Evolutionary conservation across 305 asterid genomes (phyloP), one percentile per base, ranked within the genome.

Genomic region (Caryopteris hybrid): DNA sequence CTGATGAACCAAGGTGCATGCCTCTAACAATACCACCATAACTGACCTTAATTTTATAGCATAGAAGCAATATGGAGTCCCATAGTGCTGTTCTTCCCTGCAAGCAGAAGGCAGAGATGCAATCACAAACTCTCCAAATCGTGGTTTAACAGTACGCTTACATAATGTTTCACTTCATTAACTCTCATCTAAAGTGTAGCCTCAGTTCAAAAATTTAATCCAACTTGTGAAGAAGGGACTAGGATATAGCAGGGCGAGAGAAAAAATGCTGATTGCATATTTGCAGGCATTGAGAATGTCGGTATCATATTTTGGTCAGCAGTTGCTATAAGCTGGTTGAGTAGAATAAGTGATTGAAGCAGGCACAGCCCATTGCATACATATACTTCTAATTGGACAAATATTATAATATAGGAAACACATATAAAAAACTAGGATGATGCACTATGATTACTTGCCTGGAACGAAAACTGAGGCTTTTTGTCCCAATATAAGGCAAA

Each of bases 51-150:
- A 88, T 87, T 78, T 84, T 87, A 61, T 83, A 73, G 89, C 94
- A 88, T 29, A 93, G 78, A 33, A 93, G 84, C 81, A 87, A 74
- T 68, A 93, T 77, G 33, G 96, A 81, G 77, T 93, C 99, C 99
- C 99, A 93, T 2, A 93, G 72, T 12, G 96, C 97, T 55, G 96
- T 88, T 81, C 99, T 82, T 65, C 99, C 99, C 97, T 93, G 94
- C 47, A 77, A 81, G 69, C 10, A 13, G 45, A 66, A 47, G 39
- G 10, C 17, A 34, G 12, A 10, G 13, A 46, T 18, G 41, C 43
- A 38, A 38, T 38, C 43, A 38, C 14, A 47, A 48, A 47, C 62
- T 38, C 71, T 38, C 64, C 65, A 27, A 14, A 41, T 55, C 27
- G 23, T 11, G 52, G 61, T 33, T 55, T 55, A 8, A 13, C 34